Conservation (phyloP, 768 basidiomycete species). For the Kwoniella pini region DNA sequence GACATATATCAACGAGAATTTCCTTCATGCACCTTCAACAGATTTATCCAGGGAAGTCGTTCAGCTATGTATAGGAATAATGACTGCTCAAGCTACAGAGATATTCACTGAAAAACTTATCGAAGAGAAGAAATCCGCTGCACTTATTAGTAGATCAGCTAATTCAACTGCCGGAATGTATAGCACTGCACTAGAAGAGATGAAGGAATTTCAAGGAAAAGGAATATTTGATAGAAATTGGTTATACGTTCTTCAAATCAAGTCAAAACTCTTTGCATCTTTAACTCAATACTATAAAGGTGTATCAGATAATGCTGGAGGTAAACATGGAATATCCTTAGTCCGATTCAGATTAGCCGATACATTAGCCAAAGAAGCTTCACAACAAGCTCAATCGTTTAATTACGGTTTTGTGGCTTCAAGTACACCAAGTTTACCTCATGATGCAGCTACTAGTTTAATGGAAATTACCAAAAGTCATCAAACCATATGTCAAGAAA, state of each 20-base stretch:
- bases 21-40: conserved; percentile 93
- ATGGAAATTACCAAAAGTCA: conserved; percentile 82
- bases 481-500: conserved; percentile 72
- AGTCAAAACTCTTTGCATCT: conserved; percentile 84
- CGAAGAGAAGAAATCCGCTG: conserved; percentile 80
- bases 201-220: conserved; percentile 95
- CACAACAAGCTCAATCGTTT: conserved; percentile 69
- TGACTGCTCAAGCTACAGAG: conserved; percentile 90
- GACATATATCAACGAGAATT: conserved; percentile 99
- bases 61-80: conserved; percentile 84
- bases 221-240: conserved; percentile 94
- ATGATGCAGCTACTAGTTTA: conserved; percentile 79
- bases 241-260: conserved; percentile 79
- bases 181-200: conserved; percentile 77
- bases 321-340: conserved; percentile 83
- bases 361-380: conserved; percentile 77
- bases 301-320: conserved; percentile 70
- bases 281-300: conserved; percentile 84
- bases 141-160: conserved; percentile 77
- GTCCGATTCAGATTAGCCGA: conserved; percentile 77
- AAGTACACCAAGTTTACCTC: conserved; percentile 69
- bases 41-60: conserved; percentile 92
- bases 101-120: conserved; percentile 92
- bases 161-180: conserved; percentile 82
- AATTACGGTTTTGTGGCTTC: conserved; percentile 64